phyloP scores from a whole-genome alignment of 352 stramenopile species.

The Peronospora belbahrii region DNA sequence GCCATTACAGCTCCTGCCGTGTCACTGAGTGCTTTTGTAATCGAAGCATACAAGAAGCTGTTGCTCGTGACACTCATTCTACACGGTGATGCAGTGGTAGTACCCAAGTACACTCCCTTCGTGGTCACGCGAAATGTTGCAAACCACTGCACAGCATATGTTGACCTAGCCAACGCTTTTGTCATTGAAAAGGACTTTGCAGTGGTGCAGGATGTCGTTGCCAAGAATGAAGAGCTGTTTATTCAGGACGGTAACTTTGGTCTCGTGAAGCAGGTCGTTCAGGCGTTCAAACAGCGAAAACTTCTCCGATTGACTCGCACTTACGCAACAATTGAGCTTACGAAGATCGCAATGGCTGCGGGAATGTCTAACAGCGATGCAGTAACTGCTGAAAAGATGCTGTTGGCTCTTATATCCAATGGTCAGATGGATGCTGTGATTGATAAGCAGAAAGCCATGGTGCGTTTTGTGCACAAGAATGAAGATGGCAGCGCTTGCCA shows the following conservation, averaged over 20 bases:
- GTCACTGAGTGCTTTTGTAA: constrained; percentile 65
- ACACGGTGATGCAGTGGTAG: constrained; percentile 35
- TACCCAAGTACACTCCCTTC: constrained; percentile 79
- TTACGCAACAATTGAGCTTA: constrained; percentile 68
- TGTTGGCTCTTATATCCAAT: constrained; percentile 46
- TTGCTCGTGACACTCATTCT: constrained; percentile 60
- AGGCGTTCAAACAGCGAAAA: constrained; percentile 60
- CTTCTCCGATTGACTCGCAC: constrained; percentile 68
- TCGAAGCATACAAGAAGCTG: constrained; percentile 82
- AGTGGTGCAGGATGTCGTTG: constrained; percentile 25
- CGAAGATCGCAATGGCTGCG: constrained; percentile 45
- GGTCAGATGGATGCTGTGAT: constrained; percentile 59
- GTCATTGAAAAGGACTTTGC: constrained; percentile 30
- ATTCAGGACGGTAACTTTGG: constrained; percentile 57
- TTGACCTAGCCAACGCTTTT: constrained; percentile 51
- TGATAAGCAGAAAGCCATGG: constrained; percentile 69
- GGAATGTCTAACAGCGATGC: constrained; percentile 31
- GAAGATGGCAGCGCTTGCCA: constrained; percentile 24
- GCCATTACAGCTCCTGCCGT: constrained; percentile 65
- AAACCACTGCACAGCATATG: constrained; percentile 53
- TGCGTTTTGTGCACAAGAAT: constrained; percentile 68
- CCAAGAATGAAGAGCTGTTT: constrained; percentile 43
- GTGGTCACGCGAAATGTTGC: constrained; percentile 67
- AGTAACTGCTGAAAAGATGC: constrained; percentile 46
- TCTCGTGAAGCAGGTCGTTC: constrained; percentile 72